Base-by-base conservation (phyloP, 352 stramenopile species). In the Phytophthora megakarya region DNA sequence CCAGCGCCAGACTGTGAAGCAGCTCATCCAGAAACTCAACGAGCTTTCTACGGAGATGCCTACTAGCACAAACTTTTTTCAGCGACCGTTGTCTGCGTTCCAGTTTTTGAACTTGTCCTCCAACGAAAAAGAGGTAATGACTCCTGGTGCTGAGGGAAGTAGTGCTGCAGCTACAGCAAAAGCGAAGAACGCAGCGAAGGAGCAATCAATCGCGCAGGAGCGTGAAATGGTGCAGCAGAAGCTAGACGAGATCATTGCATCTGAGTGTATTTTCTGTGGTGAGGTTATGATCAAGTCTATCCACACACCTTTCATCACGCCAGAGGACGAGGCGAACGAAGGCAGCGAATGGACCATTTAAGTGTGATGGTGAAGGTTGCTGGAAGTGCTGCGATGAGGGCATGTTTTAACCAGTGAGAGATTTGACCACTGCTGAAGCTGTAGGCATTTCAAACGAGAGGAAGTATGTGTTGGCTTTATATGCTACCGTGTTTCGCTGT, bases 271-370 rank as follows among this genome's bases (percentile, higher is more conserved):
- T 65, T 96, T 98, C 60, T 98, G 94, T 65, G 93, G 94, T 37
- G 90, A 98, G 67, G 88, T 97, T 18, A 98, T 98, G 94, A 97
- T 98, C 70, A 93, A 97, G 71, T 98, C 90, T 45, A 96, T 98
- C 59, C 87, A 96, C 64, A 72, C 86, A 61, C 90, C 93, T 22
- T 96, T 98, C 58, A 94, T 98, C 68, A 89, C 86, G 21, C 75
- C 86, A 9, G 87, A 97, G 43, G 91, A 98, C 61, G 84, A 97
- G 40, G 68, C 70, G 30, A 73, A 74, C 11, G 88, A 96, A 67
- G 87, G 86, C 37, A 77, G 63, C 65, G 88, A 96, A 67, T 96
- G 88, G 88, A 80, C 75, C 51, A 94, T 96, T 40, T 96, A 67
- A 90, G 47, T 16, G 23, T 55, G 37, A 11, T 12, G 33, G 26